phyloP scores from a whole-genome alignment of 75 land plant genomes.

The Selaginella tamariscina region DNA sequence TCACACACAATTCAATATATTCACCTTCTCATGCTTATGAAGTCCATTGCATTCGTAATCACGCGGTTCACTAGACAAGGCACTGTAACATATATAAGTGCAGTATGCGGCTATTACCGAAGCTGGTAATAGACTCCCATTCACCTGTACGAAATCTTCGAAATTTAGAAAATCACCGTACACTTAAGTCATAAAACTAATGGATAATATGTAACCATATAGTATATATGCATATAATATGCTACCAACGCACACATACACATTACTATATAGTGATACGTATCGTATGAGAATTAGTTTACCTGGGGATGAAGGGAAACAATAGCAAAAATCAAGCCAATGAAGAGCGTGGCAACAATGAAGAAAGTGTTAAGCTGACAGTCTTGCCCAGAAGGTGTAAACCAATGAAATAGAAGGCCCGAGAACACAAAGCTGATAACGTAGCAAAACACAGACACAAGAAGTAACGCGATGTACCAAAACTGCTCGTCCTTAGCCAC shows the following conservation, averaged over 20 bases:
- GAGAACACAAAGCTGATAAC: slow-evolving; percentile 50
- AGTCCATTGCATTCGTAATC: slow-evolving; percentile 93
- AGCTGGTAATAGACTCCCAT: slow-evolving; percentile 93
- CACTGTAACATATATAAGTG: slow-evolving; percentile 90
- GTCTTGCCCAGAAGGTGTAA: slow-evolving; percentile 75
- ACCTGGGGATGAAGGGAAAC: slow-evolving; percentile 86
- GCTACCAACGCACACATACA: too few species aligned
- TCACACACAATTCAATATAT: too few species aligned
- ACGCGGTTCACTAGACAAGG: slow-evolving; percentile 89
- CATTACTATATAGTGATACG: too few species aligned
- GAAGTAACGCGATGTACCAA: slow-evolving; percentile 67
- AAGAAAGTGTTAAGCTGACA: slow-evolving; percentile 85
- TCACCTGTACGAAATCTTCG: slow-evolving; percentile 35
- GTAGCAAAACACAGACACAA: slow-evolving; percentile 73
- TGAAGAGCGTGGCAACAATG: slow-evolving; percentile 57
- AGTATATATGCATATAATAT: too few species aligned
- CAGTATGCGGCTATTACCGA: slow-evolving; percentile 79
- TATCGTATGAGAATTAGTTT: too few species aligned
- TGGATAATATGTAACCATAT: not conserved
- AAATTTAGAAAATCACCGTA: not conserved
- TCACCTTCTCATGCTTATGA: slow-evolving; percentile 72
- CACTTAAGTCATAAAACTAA: not conserved
- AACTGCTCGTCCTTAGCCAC: slow-evolving; percentile 78
- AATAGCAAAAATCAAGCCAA: slow-evolving; percentile 55
- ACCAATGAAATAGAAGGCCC: slow-evolving; percentile 84